A percentile compares a stretch with the other conserved stretches of the same genome.
These are phyloP conservation scores for Cavenderia fasciculata DNA, from an alignment of 78 protist genomes.

Conservation along the genomic window DNA sequence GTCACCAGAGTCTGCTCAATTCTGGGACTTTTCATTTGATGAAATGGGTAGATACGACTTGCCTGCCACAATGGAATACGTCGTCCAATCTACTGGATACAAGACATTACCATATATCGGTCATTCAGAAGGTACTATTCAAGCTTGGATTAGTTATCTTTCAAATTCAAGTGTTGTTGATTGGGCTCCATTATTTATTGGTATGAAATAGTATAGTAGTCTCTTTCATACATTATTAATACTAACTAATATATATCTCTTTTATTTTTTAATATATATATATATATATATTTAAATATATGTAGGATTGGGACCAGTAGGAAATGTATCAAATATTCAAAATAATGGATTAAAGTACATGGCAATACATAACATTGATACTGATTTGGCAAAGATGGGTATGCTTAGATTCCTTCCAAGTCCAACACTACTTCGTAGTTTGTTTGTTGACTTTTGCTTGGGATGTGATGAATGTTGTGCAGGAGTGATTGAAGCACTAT, in stretches of 20 bases:
- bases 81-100: background rate
- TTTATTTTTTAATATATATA: background rate
- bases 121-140: constrained; percentile 81
- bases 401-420: constrained; percentile 39
- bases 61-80: constrained; percentile 62
- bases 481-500: constrained; percentile 37
- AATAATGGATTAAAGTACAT: constrained; percentile 20
- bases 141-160: constrained; percentile 46
- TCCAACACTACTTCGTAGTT: constrained; percentile 1
- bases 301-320: constrained; percentile 63
- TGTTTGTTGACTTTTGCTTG: constrained; percentile 42
- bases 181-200: constrained; percentile 37
- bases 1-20: background rate
- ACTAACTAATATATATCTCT: too few relatives aligned
- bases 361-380: constrained; percentile 15
- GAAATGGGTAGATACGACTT: constrained; percentile 75
- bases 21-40: constrained; percentile 78
- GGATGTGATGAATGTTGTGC: constrained; percentile 63
- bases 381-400: constrained; percentile 13
- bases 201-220: too few relatives aligned
- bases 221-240: too few relatives aligned
- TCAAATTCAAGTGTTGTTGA: background rate
- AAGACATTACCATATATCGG: constrained; percentile 66
- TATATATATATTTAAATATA: background rate
- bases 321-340: constrained; percentile 48